A percentile compares a stretch with the other conserved stretches of the same genome.
Evolutionary conservation across 1,139 yeast genomes (phyloP).

Genomic region (Ogataea hybrid): DNA sequence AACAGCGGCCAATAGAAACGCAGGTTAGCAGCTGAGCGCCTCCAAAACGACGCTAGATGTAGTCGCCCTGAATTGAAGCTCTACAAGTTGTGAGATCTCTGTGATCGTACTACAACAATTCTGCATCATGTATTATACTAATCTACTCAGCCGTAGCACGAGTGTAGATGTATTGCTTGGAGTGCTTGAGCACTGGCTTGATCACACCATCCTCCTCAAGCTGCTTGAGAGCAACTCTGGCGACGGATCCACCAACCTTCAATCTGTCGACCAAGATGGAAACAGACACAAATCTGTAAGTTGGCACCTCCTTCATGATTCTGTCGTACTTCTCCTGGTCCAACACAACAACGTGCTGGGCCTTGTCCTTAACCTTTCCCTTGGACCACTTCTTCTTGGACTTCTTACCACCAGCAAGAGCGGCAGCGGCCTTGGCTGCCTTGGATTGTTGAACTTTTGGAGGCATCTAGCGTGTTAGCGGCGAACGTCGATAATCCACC

Average conservation of each 20-base stretch:
- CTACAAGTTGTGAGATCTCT: too few species aligned
- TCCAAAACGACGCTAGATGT: not conserved
- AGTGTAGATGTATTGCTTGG: slow-evolving; percentile 96
- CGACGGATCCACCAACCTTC: slow-evolving; percentile 98
- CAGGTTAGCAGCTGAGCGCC: not conserved
- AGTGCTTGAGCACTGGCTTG: slow-evolving; percentile 91
- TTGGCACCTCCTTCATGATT: slow-evolving; percentile 98
- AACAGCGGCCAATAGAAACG: too few species aligned
- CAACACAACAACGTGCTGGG: slow-evolving; percentile 95
- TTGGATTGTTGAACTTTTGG: slow-evolving; percentile 99
- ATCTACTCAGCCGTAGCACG: slow-evolving; percentile 64
- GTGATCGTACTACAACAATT: not conserved
- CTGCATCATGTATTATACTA: slow-evolving; percentile 12
- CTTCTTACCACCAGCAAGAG: slow-evolving; percentile 99
- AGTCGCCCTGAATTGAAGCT: not conserved
- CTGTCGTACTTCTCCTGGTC: slow-evolving; percentile 99
- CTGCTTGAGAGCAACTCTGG: slow-evolving; percentile 96
- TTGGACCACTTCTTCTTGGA: slow-evolving; percentile 99
- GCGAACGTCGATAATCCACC: slow-evolving; percentile 1
- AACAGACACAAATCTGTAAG: slow-evolving; percentile 97
- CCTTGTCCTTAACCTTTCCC: slow-evolving; percentile 99
- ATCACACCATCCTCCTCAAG: slow-evolving; percentile 95
- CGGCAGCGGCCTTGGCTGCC: slow-evolving; percentile 99
- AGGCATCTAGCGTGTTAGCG: slow-evolving; percentile 65
- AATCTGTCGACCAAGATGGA: slow-evolving; percentile 98